Conservation (phyloP, 139 green algal species). For the Coccomyxa sp. region DNA sequence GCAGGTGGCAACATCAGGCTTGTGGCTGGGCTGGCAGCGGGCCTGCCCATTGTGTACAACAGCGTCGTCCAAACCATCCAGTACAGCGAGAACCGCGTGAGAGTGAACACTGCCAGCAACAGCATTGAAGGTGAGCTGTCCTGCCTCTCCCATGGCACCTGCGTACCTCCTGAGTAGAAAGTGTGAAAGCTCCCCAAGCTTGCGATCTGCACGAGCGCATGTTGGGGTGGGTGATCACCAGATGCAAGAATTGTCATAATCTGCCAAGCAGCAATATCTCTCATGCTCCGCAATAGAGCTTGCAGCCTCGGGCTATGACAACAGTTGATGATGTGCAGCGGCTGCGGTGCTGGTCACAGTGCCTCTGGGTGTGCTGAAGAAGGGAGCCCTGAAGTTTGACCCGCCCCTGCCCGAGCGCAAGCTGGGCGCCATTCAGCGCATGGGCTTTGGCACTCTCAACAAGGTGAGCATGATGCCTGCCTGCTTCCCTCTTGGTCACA, state of each 20-base stretch:
- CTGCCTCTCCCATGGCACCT: too few relatives aligned
- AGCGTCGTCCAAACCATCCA: constrained; percentile 41
- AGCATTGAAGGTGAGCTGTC: constrained; percentile 14
- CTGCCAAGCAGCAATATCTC: too few relatives aligned
- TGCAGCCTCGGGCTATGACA: neutral
- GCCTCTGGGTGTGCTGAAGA: constrained; percentile 89
- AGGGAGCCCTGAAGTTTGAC: constrained; percentile 57
- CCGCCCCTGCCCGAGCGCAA: constrained; percentile 82
- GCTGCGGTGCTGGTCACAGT: constrained; percentile 82
- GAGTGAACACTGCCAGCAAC: constrained; percentile 44
- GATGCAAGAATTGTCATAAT: too few relatives aligned
- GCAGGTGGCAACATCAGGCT: constrained; percentile 85
- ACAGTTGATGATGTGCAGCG: constrained; percentile 19
- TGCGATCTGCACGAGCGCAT: too few relatives aligned
- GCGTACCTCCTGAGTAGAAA: too few relatives aligned
- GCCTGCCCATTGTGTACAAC: constrained; percentile 80
- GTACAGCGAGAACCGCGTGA: constrained; percentile 51
- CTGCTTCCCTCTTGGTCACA: too few relatives aligned
- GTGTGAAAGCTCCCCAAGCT: too few relatives aligned
- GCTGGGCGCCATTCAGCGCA: constrained; percentile 67
- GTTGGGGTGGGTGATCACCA: too few relatives aligned
- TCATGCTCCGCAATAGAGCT: neutral
- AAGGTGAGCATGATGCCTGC: too few relatives aligned
- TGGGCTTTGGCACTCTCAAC: constrained; percentile 85
- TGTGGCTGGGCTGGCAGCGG: constrained; percentile 64